Evolutionary conservation across 805 yeast species (phyloP).

Genomic region (Saccharomycopsis selenospora): DNA sequence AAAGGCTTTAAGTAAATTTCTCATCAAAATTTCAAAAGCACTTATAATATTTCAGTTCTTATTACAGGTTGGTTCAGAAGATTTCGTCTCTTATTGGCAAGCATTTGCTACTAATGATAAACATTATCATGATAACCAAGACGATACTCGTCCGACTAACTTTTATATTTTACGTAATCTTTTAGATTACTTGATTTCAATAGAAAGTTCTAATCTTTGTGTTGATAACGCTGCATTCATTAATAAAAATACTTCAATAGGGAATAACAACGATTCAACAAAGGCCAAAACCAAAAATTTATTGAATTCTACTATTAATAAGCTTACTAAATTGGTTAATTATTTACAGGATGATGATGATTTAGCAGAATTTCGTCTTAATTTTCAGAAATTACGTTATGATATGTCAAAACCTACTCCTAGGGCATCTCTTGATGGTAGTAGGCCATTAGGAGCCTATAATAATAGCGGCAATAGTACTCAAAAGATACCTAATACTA

Average conservation of each 20-base stretch:
- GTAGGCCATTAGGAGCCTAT: not conserved
- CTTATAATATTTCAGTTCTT: constrained; percentile 19
- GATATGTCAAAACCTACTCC: constrained; percentile 21
- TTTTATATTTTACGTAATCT: not conserved
- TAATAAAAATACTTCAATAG: constrained; percentile 7
- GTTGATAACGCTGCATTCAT: constrained; percentile 3
- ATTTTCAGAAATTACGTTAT: constrained; percentile 19
- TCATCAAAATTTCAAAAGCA: constrained; percentile 15
- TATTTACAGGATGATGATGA: constrained; percentile 18
- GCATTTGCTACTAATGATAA: not conserved
- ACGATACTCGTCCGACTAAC: not conserved
- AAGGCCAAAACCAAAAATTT: constrained; percentile 5
- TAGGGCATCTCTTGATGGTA: constrained; percentile 18
- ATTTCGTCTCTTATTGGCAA: constrained; percentile 16
- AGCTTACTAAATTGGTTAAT: constrained; percentile 15
- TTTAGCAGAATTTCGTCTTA: constrained; percentile 14
- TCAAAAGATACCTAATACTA: not conserved
- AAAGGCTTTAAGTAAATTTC: constrained; percentile 8
- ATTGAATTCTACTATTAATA: constrained; percentile 18
- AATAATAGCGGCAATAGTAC: not conserved
- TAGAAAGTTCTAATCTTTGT: constrained; percentile 13
- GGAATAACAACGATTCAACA: constrained; percentile 1
- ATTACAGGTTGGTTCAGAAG: constrained; percentile 21
- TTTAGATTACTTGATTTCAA: constrained; percentile 12
- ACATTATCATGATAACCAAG: not conserved